phyloP scores from a whole-genome alignment of 2,329 filamentous ascomycete species.

The Geosmithia flava region DNA sequence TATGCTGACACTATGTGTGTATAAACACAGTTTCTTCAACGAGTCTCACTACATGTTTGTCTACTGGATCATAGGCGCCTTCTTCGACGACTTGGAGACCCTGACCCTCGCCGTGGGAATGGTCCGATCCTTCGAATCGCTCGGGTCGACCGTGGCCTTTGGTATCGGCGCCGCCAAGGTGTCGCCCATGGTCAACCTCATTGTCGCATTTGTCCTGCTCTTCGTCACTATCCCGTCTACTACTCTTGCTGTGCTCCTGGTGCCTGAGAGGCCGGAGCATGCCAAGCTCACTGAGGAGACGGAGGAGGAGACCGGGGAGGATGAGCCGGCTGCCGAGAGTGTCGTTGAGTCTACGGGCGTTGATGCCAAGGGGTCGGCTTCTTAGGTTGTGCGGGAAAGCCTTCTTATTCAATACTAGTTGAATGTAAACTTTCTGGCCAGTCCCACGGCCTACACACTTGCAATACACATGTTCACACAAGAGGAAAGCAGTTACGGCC shows the following conservation, averaged over 20 bases:
- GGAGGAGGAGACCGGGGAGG: background rate
- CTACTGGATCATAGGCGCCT: constrained; percentile 23
- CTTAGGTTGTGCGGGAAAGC: background rate
- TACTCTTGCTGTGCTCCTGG: constrained; percentile 19
- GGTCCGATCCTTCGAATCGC: constrained; percentile 32
- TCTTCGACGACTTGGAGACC: constrained; percentile 37
- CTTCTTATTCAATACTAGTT: too few relatives aligned
- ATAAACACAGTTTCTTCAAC: constrained; percentile 27
- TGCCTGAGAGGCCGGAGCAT: constrained; percentile 18
- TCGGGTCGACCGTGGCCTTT: constrained; percentile 32
- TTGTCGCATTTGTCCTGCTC: constrained; percentile 35
- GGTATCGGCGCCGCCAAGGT: constrained; percentile 33
- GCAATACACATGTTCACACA: too few relatives aligned
- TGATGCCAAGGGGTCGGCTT: background rate
- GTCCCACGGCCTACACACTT: too few relatives aligned
- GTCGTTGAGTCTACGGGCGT: background rate
- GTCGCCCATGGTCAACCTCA: constrained; percentile 32
- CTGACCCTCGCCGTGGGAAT: constrained; percentile 34
- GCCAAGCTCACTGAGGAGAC: background rate
- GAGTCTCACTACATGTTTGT: constrained; percentile 29
- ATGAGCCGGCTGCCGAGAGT: background rate
- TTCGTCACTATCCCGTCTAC: constrained; percentile 24
- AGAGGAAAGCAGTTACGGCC: too few relatives aligned
- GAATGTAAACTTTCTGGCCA: too few relatives aligned
- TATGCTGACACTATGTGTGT: constrained; percentile 6